Evolutionary conservation across 495 filamentous ascomycete genomes (phyloP), one percentile per base, ranked within the genome.

Genomic region (Ascobolus immersus): DNA sequence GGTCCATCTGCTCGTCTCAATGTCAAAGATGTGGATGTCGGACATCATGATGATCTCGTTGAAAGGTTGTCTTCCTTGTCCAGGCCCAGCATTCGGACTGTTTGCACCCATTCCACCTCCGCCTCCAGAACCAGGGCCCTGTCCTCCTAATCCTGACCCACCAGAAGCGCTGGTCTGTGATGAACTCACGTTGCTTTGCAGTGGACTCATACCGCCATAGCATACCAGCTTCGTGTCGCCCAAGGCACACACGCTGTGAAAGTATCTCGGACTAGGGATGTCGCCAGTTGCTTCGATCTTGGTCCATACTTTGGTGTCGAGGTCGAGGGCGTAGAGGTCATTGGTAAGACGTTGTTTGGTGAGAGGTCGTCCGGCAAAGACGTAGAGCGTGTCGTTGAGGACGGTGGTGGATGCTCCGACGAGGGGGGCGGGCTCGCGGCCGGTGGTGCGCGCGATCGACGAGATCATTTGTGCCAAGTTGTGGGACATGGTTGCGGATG

Each of bases 151-250:
- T n/a, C n/a, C n/a, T n/a, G n/a, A n/a, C n/a, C n/a, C n/a, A n/a
- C n/a, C n/a, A n/a, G n/a, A n/a, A n/a, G n/a, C n/a, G n/a, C n/a
- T n/a, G n/a, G n/a, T n/a, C n/a, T n/a, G n/a, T n/a, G n/a, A n/a
- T n/a, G n/a, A n/a, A n/a, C n/a, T n/a, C n/a, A n/a, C n/a, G n/a
- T n/a, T n/a, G n/a, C n/a, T n/a, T n/a, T n/a, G n/a, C 4, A 70
- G 69, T 9, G 81, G 84, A 4, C 84, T 91, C 86, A 96, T 96
- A 29, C 86, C 86, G 28, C 86, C 86, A 55, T 92, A 96, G 52
- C 82, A 92, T 2, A 96, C 86, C 44, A 96, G 59, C 52, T 94
- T 96, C 2, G 76, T 81, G 51, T 93, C 86, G 2, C 89, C 86
- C 7, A 94, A 57, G 4, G 76, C 65, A 48, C 89, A 94, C 42